Evolutionary conservation across 192 early-diverging fungal species (phyloP), one percentile per base, ranked within the genome.

Genomic region (Mortierella claussenii): DNA sequence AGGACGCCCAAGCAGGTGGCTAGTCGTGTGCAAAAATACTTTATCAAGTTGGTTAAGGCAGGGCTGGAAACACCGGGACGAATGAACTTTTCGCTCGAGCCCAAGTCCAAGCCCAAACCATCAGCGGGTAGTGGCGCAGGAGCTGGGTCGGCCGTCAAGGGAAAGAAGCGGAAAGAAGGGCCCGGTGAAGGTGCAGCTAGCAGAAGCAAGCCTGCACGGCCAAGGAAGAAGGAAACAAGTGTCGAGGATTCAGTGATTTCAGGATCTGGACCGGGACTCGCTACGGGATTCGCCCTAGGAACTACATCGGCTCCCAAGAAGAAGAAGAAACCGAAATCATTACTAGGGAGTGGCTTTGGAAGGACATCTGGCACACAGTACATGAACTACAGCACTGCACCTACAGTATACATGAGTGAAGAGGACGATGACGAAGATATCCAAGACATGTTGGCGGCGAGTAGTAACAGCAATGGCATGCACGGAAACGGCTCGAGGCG

Each of bases 11-110:
- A 87, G 11, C 91, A 93, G 60, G 91, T 93, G 37, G 88, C 88
- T 11, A 92, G 91, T 64, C 85, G 90, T 40, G 87, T 92, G 24
- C 91, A 92, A 81, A 92, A 92, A 68, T 91, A 93, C 69, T 91
- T 91, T 79, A 90, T 90, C 80, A 93, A 93, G 70, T 64, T 93
- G 43, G 84, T 83, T n/a, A 91, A 90, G 48, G 80, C 83, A 27
- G 91, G 91, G 6, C 60, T 93, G 47, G 89, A 89, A 24, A 87
- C 91, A 21, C 90, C 91, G 24, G 91, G 90, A 26, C 55, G 86
- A 6, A 86, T 83, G 33, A 87, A 86, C 23, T 84, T 87, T 60
- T 85, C 88, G 7, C 64, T 76, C 2, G 73, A 76, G 53, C 51
- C 73, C 1, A 40, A 40, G 37, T 55, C 63, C 12, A 76, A 76